Evolutionary conservation across 163 green algal genomes (phyloP).

Genomic region (Prototheca stagnorum): DNA sequence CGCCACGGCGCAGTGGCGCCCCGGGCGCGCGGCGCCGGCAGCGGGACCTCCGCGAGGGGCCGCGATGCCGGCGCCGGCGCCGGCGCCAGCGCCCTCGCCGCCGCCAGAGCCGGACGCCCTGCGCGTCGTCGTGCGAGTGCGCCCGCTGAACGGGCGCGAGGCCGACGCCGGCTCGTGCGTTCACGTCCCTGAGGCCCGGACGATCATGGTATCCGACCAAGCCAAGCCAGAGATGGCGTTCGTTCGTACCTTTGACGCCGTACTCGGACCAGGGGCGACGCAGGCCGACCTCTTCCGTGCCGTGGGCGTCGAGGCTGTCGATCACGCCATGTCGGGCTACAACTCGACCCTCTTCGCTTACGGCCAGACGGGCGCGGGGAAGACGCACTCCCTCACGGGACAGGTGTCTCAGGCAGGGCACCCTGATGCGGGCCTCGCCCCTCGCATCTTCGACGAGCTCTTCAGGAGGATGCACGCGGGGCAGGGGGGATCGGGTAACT

Average conservation of each 20-base stretch:
- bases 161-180: background rate
- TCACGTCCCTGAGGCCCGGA: no score
- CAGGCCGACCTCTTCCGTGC: slow-evolving; percentile 15
- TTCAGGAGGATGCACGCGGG: background rate
- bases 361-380: slow-evolving; percentile 91
- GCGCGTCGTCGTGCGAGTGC: slow-evolving; percentile 11
- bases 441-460: background rate
- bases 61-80: no score
- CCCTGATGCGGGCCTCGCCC: background rate
- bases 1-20: no score
- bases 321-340: slow-evolving; percentile 20
- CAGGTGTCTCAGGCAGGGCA: background rate
- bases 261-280: slow-evolving; percentile 7
- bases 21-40: no score
- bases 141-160: slow-evolving; percentile 5
- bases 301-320: slow-evolving; percentile 11
- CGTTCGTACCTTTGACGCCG: slow-evolving; percentile 9
- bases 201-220: slow-evolving; percentile 11
- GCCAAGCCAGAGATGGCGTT: slow-evolving; percentile 2
- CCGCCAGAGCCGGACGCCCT: slow-evolving; percentile 5
- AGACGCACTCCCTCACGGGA: slow-evolving; percentile 89
- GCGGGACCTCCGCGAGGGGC: no score
- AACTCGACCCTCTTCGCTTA: slow-evolving; percentile 49
- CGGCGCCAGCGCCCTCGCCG: no score
- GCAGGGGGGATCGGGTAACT: background rate